Evolutionary conservation across 164 flowering plant species (phyloP), one percentile per base, ranked within the genome.

Genomic region (Vitis rotundifolia): DNA sequence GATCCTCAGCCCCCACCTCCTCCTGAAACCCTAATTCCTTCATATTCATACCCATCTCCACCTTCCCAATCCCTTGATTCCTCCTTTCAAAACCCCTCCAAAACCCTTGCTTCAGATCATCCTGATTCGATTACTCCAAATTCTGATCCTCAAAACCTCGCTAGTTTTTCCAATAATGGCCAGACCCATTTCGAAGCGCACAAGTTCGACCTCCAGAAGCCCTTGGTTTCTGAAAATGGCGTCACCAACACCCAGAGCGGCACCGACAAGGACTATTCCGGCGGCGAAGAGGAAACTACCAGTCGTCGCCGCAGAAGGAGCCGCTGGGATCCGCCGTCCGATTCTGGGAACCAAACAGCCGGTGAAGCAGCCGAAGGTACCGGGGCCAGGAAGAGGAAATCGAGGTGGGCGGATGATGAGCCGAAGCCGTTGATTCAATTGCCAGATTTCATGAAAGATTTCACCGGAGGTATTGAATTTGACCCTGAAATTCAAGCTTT

Each of bases 321-420:
- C 70, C 73, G 97, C 15, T 91, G 98, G 98, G 97, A 91, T 51
- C 91, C 95, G 0, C 90, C 86, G 13, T 71, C 92, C 0, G 78
- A 73, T 13, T 81, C 80, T 37, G 71, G 78, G n/a, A 77, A 68
- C 12, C 70, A 63, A 71, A 54, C 16, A 72, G 75, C 1, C 81
- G 66, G n/a, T 78, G 76, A 7, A 82, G 72, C 9, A 66, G 67
- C 2, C 11, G 62, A 84, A 0, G 88, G 82, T 2, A 73, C 75
- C 22, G 85, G 83, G 3, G 49, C 78, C 11, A 72, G 83, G 68
- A 89, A 87, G 88, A 70, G 94, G 74, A 89, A 85, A 64, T 88
- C 97, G 0, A 69, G 97, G 15, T 92, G 97, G 98, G 88, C 93
- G 0, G 97, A 89, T 16, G 97, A 94, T 2, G 97, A 94, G 70